Base-by-base conservation (phyloP, 116 monocot species). In the Phalaenopsis hybrid region DNA sequence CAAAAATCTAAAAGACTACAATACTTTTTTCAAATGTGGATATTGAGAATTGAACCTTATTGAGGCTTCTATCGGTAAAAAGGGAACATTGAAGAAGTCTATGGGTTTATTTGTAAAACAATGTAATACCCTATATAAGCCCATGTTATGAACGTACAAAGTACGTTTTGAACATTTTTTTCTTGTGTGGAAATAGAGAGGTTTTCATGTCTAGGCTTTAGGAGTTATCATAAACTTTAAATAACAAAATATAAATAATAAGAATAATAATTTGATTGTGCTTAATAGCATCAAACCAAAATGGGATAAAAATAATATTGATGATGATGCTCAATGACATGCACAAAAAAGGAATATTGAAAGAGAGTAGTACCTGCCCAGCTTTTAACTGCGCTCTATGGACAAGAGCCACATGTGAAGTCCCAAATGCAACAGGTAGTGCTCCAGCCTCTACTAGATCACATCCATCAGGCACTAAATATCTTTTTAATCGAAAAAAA, bases 371-470 rank as follows among this genome's bases (percentile, higher is more conserved):
- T 45, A 98, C 98, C 92, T 98, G 95, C 58, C 95, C 98, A 81
- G 91, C 78, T 78, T 93, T 94, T 68, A 98, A 81, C 75, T 93
- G 88, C 15, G 95, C 93, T 86, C 95, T 87, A 65, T 98, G 95
- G 78, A 93, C 93, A 83, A 98, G 98, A 51, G 92, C 98, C 31
- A 95, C 86, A 88, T 98, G 98, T 21, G 98, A 98, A 86, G 98
- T 98, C 25, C 95, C 95, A 88, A 88, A 98, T 58, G 95, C 93
- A 59, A 98, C 93, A 81, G 93, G 93, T 11, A 98, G 77, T 52
- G 92, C 98, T 70, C 90, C 93, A 85, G 98, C 98, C 18, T 74
- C 90, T 81, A 98, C 86, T 58, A 98, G 79, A 85, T 98, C 98
- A 82, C 95, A 95, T 85, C 95, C 95, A 82, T 95, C 89, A 63